Percentiles rank a stretch among this genome's conserved stretches.
These are phyloP conservation scores for Pestalotiopsis sp. DNA, from an alignment of 2,329 filamentous ascomycete genomes.

Conservation along the genomic window DNA sequence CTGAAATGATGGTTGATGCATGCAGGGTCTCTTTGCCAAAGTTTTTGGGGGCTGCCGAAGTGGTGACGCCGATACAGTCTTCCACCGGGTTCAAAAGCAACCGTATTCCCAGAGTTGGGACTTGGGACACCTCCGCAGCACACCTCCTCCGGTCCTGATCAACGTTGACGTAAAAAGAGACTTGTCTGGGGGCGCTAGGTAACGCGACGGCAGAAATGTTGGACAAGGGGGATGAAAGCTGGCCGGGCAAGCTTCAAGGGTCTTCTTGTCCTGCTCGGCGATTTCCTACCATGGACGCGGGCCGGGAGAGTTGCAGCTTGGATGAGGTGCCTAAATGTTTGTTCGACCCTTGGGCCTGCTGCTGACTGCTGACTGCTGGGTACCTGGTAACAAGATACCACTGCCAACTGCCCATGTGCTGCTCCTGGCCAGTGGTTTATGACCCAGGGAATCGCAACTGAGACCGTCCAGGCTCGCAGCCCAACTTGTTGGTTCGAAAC, in stretches of 20 bases:
- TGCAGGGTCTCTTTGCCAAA: neutral
- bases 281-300: neutral
- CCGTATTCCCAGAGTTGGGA: neutral
- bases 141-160: neutral
- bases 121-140: neutral
- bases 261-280: neutral
- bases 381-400: too few relatives aligned
- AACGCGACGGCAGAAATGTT: neutral
- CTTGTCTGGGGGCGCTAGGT: neutral
- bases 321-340: neutral
- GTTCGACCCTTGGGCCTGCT: too few relatives aligned
- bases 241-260: neutral
- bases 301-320: neutral
- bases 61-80: neutral
- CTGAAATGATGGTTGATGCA: neutral
- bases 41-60: neutral
- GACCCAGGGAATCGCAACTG: neutral
- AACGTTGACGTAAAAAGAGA: neutral
- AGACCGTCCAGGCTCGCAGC: neutral
- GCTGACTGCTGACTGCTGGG: too few relatives aligned
- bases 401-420: too few relatives aligned
- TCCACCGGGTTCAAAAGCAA: neutral
- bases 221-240: neutral
- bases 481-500: neutral
- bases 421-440: neutral